Evolutionary conservation across 2,329 filamentous ascomycete species (phyloP).

Genomic region (Ascochyta rabiei): DNA sequence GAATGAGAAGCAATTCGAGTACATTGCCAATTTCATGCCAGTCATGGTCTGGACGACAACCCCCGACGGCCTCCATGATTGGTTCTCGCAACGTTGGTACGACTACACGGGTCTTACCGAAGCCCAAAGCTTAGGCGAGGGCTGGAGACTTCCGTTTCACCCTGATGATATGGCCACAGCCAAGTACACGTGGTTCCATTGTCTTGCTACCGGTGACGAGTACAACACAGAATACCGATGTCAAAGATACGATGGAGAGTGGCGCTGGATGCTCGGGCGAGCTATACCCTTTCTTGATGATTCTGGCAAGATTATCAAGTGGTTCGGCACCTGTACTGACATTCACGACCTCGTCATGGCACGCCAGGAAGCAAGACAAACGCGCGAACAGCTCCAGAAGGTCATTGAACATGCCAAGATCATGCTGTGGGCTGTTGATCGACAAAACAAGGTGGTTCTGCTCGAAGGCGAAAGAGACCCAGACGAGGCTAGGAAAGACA

Average conservation of each 20-base stretch:
- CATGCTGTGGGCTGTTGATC: constrained; percentile 75
- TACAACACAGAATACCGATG: constrained; percentile 76
- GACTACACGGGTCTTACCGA: constrained; percentile 72
- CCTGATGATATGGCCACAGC: constrained; percentile 70
- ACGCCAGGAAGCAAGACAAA: constrained; percentile 68
- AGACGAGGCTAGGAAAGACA: constrained; percentile 23
- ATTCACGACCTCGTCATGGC: constrained; percentile 76
- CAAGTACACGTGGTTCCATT: constrained; percentile 64
- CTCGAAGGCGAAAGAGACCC: constrained; percentile 71
- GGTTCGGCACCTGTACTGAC: constrained; percentile 82
- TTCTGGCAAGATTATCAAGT: constrained; percentile 73
- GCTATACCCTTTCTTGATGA: constrained; percentile 72
- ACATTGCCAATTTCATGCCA: constrained; percentile 71
- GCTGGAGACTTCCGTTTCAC: constrained; percentile 71
- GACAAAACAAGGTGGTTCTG: constrained; percentile 66
- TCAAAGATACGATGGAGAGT: constrained; percentile 68
- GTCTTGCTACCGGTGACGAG: constrained; percentile 66
- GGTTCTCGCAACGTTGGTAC: constrained; percentile 80
- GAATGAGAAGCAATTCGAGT: constrained; percentile 75
- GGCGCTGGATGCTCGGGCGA: constrained; percentile 79
- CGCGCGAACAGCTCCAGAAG: constrained; percentile 71
- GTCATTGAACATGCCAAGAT: constrained; percentile 78
- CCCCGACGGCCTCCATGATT: constrained; percentile 70
- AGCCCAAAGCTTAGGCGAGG: constrained; percentile 66
- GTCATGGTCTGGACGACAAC: constrained; percentile 73